Evolutionary conservation across 768 basidiomycete species (phyloP), one percentile per base, ranked within the genome.

Genomic region (Cubamyces sp.): DNA sequence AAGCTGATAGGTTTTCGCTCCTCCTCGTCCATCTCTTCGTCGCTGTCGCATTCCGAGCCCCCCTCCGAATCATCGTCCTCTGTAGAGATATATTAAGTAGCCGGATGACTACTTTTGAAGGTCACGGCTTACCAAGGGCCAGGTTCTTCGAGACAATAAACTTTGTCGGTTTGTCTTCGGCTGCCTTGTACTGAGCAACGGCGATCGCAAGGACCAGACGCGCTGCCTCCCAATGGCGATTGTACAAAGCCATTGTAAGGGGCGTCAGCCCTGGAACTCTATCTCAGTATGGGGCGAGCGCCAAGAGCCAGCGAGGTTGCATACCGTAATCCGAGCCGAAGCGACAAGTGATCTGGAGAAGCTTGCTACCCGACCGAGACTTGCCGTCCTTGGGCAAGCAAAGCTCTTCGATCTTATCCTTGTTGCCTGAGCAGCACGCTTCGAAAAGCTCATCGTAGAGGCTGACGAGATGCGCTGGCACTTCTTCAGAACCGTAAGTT

Each of bases 171-270:
- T 76, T 66, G 5, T 52, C 55, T 8, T 79, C 74, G 0, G 75
- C 69, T 3, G 78, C 73, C 19, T 79, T 74, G 62, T 84, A 83
- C 68, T 88, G 86, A 12, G 85, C 81, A 1, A 73, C 72, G 5
- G 84, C 79, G 62, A 87, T 85, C 1, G 82, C 81, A 23, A 87
- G 67, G n/a, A 88, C 77, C 6, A 87, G 72, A n/a, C 79, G 81
- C 0, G 84, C 86, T 0, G 85, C 84, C 5, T 78, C 74, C 85
- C 86, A 88, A 19, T 76, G 79, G 8, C 82, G 77, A 15, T 77
- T 79, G 26, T 70, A 69, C 14, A 85, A 62, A 0, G 85, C 85
- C 19, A 83, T 80, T 55, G 73, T 79, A 11, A 86, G 74, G 0
- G 85, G 83, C 0, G 81, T 82, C 42, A 74, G 74, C 18, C 81